A percentile compares a stretch with the other conserved stretches of the same genome.
phyloP scores from a whole-genome alignment of 2,329 filamentous ascomycete genomes.

The Claviceps sp. region DNA sequence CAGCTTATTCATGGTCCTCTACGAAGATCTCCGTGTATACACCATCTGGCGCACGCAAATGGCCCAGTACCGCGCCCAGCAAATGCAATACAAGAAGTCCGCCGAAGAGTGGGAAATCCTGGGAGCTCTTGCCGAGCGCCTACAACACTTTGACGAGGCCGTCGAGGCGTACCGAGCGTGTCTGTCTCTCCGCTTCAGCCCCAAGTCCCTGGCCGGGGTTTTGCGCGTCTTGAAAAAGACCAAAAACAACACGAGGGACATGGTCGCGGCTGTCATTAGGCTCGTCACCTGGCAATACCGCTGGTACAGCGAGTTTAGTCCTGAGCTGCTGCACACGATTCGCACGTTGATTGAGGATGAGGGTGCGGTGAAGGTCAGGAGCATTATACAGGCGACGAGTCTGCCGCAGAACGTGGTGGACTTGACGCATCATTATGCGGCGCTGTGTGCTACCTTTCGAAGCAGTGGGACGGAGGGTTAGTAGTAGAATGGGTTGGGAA shows the following conservation, averaged over 20 bases:
- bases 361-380: slow-evolving; percentile 91
- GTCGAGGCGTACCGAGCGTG: slow-evolving; percentile 89
- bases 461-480: slow-evolving; percentile 83
- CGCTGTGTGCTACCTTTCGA: slow-evolving; percentile 84
- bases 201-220: slow-evolving; percentile 80
- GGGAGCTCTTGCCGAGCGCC: slow-evolving; percentile 77
- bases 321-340: slow-evolving; percentile 74
- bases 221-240: slow-evolving; percentile 64
- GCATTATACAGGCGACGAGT: slow-evolving; percentile 92
- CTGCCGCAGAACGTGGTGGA: slow-evolving; percentile 87
- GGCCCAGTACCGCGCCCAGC: slow-evolving; percentile 85
- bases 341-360: slow-evolving; percentile 93
- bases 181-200: slow-evolving; percentile 76
- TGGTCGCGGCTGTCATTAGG: slow-evolving; percentile 73
- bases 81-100: slow-evolving; percentile 91
- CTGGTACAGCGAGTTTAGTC: slow-evolving; percentile 99
- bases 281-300: slow-evolving; percentile 96
- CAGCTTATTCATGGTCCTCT: slow-evolving; percentile 97
- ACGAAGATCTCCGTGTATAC: slow-evolving; percentile 94
- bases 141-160: slow-evolving; percentile 85
- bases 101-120: slow-evolving; percentile 98
- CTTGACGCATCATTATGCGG: slow-evolving; percentile 90
- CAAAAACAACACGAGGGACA: slow-evolving; percentile 70
- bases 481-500: neutral
- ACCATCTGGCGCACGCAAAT: slow-evolving; percentile 99